Percentiles rank a stretch among this genome's conserved stretches.
Conservation (phyloP, 345 rosid species). For the Zanthoxylum bungeanum region DNA sequence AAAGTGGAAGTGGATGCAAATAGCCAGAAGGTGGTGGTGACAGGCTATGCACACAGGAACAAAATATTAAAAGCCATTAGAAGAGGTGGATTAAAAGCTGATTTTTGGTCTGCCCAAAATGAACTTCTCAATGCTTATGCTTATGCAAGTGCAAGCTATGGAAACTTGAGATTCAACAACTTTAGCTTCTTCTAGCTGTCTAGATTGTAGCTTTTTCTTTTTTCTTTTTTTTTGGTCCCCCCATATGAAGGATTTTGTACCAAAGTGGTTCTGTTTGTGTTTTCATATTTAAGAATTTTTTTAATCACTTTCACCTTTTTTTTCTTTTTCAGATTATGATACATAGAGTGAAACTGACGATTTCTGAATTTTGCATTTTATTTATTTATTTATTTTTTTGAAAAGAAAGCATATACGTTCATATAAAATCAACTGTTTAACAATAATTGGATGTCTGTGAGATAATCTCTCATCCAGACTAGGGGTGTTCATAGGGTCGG, state of each 20-base stretch:
- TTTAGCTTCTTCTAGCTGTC: slow-evolving; percentile 23
- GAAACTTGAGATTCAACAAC: slow-evolving; percentile 33
- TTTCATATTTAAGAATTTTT: background rate
- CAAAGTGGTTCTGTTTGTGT: slow-evolving; percentile 4
- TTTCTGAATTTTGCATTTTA: slow-evolving; percentile 20
- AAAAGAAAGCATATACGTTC: too few species aligned
- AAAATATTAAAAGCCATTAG: slow-evolving; percentile 40
- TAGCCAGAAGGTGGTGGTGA: slow-evolving; percentile 38
- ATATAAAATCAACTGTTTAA: too few species aligned
- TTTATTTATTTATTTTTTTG: too few species aligned
- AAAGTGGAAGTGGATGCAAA: slow-evolving; percentile 46
- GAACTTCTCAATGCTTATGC: slow-evolving; percentile 42
- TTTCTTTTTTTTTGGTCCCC: background rate
- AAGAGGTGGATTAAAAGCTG: slow-evolving; percentile 43
- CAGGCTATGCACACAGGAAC: slow-evolving; percentile 40
- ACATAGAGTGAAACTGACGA: slow-evolving; percentile 20
- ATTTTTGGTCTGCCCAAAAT: slow-evolving; percentile 41
- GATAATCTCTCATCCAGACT: too few species aligned
- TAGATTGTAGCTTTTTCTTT: background rate
- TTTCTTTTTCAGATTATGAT: slow-evolving; percentile 19
- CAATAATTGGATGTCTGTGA: too few species aligned
- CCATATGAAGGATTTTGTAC: background rate
- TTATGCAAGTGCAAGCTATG: slow-evolving; percentile 33
- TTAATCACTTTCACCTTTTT: too few species aligned
- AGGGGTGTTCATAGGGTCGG: too few species aligned